These are phyloP conservation scores for Elaphomyces granulatus DNA, from an alignment of 495 filamentous ascomycete genomes.

Conservation along the genomic window DNA sequence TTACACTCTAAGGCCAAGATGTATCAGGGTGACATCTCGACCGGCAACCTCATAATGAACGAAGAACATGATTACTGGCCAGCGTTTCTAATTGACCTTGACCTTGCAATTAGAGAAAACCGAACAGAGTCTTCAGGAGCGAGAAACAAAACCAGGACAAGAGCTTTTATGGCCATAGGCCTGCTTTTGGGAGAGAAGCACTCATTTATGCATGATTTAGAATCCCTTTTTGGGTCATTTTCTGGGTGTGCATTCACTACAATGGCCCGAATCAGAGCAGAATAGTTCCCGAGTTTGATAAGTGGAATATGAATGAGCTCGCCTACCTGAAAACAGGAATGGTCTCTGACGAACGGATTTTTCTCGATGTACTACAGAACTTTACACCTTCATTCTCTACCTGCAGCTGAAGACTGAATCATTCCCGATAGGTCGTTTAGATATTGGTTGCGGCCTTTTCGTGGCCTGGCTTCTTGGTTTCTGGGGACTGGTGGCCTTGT, in stretches of 20 bases:
- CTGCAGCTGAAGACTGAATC: no score
- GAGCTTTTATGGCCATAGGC: conserved; percentile 22
- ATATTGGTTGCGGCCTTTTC: no score
- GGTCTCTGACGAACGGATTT: conserved; percentile 21
- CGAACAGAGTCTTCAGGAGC: conserved; percentile 11
- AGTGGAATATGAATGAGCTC: conserved; percentile 16
- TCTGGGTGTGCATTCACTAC: conserved; percentile 34
- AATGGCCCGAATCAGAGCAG: conserved; percentile 11
- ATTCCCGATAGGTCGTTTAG: no score
- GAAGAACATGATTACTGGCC: conserved; percentile 19
- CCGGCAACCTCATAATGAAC: conserved; percentile 22
- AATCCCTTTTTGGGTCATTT: conserved; percentile 43
- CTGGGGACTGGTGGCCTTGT: no score
- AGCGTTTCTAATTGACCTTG: conserved; percentile 21
- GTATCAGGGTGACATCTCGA: conserved; percentile 26
- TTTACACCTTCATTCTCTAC: no score
- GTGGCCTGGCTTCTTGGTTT: no score
- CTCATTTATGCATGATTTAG: conserved; percentile 24
- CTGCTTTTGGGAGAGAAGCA: conserved; percentile 12
- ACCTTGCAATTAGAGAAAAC: conserved; percentile 18
- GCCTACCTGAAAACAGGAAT: conserved; percentile 15
- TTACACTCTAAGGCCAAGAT: conserved; percentile 10
- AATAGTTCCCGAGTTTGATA: conserved; percentile 11
- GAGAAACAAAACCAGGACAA: conserved; percentile 19
- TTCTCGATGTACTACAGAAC: no score